Evolutionary conservation across 208 protist genomes (phyloP).

Genomic region (Acanthamoeba castellanii): DNA sequence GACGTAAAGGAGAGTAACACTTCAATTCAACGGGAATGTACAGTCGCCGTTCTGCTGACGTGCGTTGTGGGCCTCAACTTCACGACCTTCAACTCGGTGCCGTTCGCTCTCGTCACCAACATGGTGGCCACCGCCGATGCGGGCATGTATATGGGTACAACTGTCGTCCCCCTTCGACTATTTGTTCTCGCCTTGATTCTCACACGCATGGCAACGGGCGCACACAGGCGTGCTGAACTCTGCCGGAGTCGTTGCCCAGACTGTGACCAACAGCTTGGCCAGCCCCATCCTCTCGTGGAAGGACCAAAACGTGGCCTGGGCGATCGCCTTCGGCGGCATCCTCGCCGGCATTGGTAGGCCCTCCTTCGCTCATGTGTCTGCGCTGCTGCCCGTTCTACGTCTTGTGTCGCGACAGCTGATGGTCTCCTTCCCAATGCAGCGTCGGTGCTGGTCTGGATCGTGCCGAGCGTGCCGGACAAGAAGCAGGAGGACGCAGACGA

Average conservation of each 20-base stretch:
- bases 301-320: conserved; percentile 75
- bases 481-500: not conserved
- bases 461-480: conserved; percentile 9
- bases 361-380: not conserved
- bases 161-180: not conserved
- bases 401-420: not conserved
- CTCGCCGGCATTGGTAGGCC: conserved; percentile 58
- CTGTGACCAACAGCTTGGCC: conserved; percentile 77
- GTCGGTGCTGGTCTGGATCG: conserved; percentile 4
- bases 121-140: conserved; percentile 73
- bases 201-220: too few relatives aligned
- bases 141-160: conserved; percentile 82
- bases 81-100: conserved; percentile 83
- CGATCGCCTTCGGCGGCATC: conserved; percentile 78
- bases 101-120: conserved; percentile 78
- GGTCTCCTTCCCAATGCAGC: not conserved
- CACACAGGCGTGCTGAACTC: conserved; percentile 81
- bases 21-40: not conserved
- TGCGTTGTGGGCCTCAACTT: conserved; percentile 80
- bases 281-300: conserved; percentile 70
- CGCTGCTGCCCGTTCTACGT: too few relatives aligned
- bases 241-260: conserved; percentile 80
- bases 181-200: not conserved
- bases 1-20: not conserved
- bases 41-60: conserved; percentile 75